Evolutionary conservation across 306 rosid genomes (phyloP), one percentile per base, ranked within the genome.

Genomic region (Fragaria vesca): DNA sequence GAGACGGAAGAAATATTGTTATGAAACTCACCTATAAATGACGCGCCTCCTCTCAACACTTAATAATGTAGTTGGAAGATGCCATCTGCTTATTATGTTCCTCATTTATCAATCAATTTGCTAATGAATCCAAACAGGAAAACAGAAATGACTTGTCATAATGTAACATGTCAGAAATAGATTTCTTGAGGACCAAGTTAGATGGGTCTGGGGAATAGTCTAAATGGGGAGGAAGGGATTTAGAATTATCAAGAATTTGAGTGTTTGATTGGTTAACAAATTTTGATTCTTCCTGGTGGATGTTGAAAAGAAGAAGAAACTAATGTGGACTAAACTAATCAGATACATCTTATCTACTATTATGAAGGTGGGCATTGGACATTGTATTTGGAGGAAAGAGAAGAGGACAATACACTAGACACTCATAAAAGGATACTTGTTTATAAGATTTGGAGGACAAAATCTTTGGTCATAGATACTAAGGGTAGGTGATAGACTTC

Each of bases 21-120:
- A 2, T 63, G 68, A 63, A 12, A 32, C 67, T 30, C 73, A 69
- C 57, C 73, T 13, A 69, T 24, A 43, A 69, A 69, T 13, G 57
- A 69, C n/a, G 54, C 17, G 8, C 20, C 73, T 57, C 63, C 30
- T 57, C 63, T 21, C 63, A n/a, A 9, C 30, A 57, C 32, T 58
- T 58, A 24, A 58, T 24, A 24, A 58, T 24, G 65, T 58, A 58
- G 74, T 46, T 45, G 34, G 36, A 69, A 13, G 55, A 69, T 69
- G 73, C 36, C 55, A 13, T 45, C 15, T 1, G 34, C 15, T 43
- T 26, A 6, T 46, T 12, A 1, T 24, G 18, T 21, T 4, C 24
- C 2, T 24, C 9, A 11, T 10, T n/a, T 24, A 69, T 47, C 12
- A 46, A 46, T 47, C 8, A 34, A 24, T 46, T 70, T 24, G 42